Conservation (phyloP, 2,329 filamentous ascomycete genomes). For the Dothistroma pini region DNA sequence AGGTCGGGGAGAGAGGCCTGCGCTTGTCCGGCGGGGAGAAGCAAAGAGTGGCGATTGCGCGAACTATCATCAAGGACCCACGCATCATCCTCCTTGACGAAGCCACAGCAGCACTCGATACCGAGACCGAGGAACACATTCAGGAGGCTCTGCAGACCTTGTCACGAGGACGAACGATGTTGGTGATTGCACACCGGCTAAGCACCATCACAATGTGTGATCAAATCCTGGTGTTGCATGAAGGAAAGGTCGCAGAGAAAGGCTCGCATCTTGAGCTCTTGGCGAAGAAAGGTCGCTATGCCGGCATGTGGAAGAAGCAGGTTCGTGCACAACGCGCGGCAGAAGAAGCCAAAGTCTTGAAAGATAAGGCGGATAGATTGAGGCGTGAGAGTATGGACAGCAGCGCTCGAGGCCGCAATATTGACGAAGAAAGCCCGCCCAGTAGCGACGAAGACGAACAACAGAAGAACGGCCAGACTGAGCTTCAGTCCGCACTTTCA, state of each 20-base stretch:
- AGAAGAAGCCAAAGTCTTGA: slow-evolving; percentile 48
- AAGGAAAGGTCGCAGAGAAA: slow-evolving; percentile 50
- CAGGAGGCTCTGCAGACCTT: slow-evolving; percentile 80
- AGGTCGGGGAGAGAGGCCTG: slow-evolving; percentile 85
- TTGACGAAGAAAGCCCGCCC: slow-evolving; percentile 24
- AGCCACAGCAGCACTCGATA: slow-evolving; percentile 86
- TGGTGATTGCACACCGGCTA: slow-evolving; percentile 80
- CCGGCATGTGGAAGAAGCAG: slow-evolving; percentile 52
- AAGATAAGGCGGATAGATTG: slow-evolving; percentile 49
- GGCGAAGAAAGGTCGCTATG: slow-evolving; percentile 45
- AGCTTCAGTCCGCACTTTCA: slow-evolving; percentile 26
- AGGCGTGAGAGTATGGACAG: slow-evolving; percentile 48
- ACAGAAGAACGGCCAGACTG: slow-evolving; percentile 15
- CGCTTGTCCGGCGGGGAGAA: slow-evolving; percentile 88
- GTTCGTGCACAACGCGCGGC: slow-evolving; percentile 49
- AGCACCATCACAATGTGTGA: slow-evolving; percentile 55
- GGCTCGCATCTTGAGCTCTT: slow-evolving; percentile 52
- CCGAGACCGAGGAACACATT: slow-evolving; percentile 89
- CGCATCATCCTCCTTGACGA: slow-evolving; percentile 91
- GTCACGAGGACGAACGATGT: slow-evolving; percentile 79
- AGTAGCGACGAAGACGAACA: slow-evolving; percentile 38
- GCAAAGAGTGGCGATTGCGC: slow-evolving; percentile 87
- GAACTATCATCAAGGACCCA: slow-evolving; percentile 88
- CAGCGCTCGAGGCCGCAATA: slow-evolving; percentile 28
- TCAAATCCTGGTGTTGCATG: slow-evolving; percentile 54